Percentiles rank a stretch among this genome's conserved stretches.
phyloP scores from a whole-genome alignment of 2,329 filamentous ascomycete genomes.

The Penicillium sp. region DNA sequence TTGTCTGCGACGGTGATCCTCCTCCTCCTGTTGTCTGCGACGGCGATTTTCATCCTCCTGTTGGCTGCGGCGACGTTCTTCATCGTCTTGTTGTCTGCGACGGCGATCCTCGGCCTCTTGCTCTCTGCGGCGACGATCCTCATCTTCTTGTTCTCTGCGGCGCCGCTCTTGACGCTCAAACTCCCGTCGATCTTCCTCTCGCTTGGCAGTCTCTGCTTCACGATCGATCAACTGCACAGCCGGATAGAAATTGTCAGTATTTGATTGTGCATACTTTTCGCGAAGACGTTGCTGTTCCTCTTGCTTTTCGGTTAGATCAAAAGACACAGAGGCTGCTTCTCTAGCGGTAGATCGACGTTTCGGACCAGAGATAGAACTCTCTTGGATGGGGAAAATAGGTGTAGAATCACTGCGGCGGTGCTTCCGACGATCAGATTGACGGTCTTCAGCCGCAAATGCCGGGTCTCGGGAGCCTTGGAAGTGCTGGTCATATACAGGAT shows the following conservation, averaged over 20 bases:
- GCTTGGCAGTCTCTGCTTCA: constrained; percentile 24
- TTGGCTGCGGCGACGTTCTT: background rate
- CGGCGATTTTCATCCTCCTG: background rate
- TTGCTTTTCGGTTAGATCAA: constrained; percentile 59
- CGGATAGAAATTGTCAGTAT: constrained; percentile 19
- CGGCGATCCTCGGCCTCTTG: background rate
- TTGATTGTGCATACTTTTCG: constrained; percentile 11
- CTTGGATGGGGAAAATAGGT: constrained; percentile 40
- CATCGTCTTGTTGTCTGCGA: background rate
- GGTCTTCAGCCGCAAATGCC: constrained; percentile 8
- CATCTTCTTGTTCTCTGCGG: constrained; percentile 8
- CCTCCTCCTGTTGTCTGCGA: constrained; percentile 6
- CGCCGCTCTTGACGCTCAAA: constrained; percentile 20
- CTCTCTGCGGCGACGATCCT: constrained; percentile 9
- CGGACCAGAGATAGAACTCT: constrained; percentile 25
- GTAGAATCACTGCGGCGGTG: constrained; percentile 49
- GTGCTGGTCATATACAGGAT: constrained; percentile 19
- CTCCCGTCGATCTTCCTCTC: background rate
- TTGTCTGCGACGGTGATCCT: background rate
- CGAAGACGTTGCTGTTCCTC: background rate
- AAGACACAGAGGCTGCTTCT: constrained; percentile 54
- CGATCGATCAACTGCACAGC: constrained; percentile 29
- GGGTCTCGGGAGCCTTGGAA: constrained; percentile 14
- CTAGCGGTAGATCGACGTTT: constrained; percentile 37
- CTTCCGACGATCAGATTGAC: constrained; percentile 12